phyloP scores from a whole-genome alignment of 306 rosid genomes.

The Heteromeles arbutifolia region DNA sequence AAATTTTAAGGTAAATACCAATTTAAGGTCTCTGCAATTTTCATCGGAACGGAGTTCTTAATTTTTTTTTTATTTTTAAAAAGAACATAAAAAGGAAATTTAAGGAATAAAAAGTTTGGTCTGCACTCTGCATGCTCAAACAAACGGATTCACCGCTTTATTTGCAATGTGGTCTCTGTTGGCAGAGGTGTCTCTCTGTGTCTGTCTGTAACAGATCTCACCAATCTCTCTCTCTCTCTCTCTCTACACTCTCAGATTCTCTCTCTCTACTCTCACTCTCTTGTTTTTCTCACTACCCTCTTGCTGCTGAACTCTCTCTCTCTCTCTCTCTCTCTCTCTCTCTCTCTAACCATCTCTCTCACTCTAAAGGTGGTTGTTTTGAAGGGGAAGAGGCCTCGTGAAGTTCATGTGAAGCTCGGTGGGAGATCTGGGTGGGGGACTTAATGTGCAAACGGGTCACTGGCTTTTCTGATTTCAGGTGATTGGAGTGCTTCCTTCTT shows the following conservation, averaged over 20 bases:
- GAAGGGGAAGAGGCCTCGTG: conserved; percentile 43
- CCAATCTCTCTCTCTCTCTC: conserved; percentile 11
- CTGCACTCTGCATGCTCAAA: conserved; percentile 41
- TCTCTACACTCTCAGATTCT: background rate
- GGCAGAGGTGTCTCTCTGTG: conserved; percentile 31
- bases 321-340: conserved; percentile 16
- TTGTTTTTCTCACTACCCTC: background rate
- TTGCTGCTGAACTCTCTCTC: conserved; percentile 8
- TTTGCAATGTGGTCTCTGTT: conserved; percentile 42
- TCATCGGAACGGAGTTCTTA: background rate
- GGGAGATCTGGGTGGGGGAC: conserved; percentile 60
- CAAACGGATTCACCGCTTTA: conserved; percentile 64
- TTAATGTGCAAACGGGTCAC: conserved; percentile 48
- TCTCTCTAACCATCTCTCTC: background rate
- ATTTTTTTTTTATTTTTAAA: too few relatives aligned
- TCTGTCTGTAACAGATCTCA: conserved; percentile 67
- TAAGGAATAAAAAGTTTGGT: background rate
- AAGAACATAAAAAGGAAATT: background rate
- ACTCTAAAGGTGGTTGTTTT: conserved; percentile 42
- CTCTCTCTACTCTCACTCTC: background rate
- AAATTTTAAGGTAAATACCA: background rate
- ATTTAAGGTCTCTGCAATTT: background rate
- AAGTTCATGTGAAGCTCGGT: conserved; percentile 75
- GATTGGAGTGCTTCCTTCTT: conserved; percentile 28
- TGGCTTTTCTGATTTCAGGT: conserved; percentile 61